A percentile compares a stretch with the other conserved stretches of the same genome.
These are phyloP conservation scores for Orbilia blumenaviensis DNA, from an alignment of 2,329 filamentous ascomycete species.

Conservation along the genomic window DNA sequence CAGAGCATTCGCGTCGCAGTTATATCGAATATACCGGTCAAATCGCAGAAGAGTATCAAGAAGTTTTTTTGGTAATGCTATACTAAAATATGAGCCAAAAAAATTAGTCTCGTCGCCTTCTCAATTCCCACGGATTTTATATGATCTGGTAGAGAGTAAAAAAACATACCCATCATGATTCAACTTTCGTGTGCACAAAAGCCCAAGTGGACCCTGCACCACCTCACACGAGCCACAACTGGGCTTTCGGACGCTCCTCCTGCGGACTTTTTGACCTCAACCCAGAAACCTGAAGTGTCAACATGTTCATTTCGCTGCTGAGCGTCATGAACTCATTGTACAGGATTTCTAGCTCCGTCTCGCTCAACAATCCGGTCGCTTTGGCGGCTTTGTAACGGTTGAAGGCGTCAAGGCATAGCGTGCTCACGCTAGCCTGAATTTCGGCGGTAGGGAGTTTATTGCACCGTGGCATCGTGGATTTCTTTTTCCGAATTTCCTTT, in stretches of 20 bases:
- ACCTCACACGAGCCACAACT: conserved; percentile 41
- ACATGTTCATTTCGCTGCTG: conserved; percentile 47
- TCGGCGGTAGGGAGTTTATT: conserved; percentile 42
- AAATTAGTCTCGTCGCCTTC: not conserved
- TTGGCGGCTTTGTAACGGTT: conserved; percentile 48
- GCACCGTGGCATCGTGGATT: conserved; percentile 40
- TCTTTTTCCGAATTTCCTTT: too few relatives aligned
- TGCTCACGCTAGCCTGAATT: conserved; percentile 52
- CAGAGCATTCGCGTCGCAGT: not conserved
- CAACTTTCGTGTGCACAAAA: not conserved
- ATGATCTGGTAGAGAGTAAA: not conserved
- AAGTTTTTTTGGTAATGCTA: not conserved
- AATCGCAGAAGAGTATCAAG: not conserved
- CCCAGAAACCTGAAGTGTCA: conserved; percentile 36
- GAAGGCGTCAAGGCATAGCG: conserved; percentile 48
- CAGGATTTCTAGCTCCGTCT: conserved; percentile 14
- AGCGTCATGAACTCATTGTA: conserved; percentile 47
- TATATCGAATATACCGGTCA: not conserved
- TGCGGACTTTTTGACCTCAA: conserved; percentile 16
- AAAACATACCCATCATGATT: not conserved
- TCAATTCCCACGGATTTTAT: not conserved
- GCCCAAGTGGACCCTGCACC: not conserved
- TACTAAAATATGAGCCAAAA: not conserved
- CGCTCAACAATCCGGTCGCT: conserved; percentile 12
- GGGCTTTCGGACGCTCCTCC: conserved; percentile 22